Conservation (phyloP, 2,329 filamentous ascomycete genomes). For the Aspergillus sp. region DNA sequence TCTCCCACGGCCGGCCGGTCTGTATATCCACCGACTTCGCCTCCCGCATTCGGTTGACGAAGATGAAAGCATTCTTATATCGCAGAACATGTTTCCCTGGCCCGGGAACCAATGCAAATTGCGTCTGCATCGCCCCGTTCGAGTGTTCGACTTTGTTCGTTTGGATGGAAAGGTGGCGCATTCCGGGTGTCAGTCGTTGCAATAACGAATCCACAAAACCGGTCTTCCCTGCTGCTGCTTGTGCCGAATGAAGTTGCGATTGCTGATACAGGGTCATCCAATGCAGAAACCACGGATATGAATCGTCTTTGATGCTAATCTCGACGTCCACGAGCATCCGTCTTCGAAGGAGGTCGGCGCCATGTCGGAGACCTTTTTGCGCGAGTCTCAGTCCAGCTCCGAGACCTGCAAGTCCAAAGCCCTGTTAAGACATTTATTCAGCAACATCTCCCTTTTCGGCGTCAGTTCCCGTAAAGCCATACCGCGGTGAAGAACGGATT, state of each 20-base stretch:
- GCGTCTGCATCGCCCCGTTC: slow-evolving; percentile 63
- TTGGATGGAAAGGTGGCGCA: slow-evolving; percentile 58
- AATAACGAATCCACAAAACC: slow-evolving; percentile 46
- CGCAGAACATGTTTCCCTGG: slow-evolving; percentile 83
- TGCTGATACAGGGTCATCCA: slow-evolving; percentile 85
- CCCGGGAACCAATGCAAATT: slow-evolving; percentile 83
- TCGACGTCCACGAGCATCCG: slow-evolving; percentile 92
- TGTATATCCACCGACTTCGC: slow-evolving; percentile 67
- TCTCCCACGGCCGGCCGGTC: slow-evolving; percentile 88
- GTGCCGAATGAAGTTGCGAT: slow-evolving; percentile 49
- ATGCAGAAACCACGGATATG: slow-evolving; percentile 86
- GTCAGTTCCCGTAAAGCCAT: slow-evolving; percentile 8
- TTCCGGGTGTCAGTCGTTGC: slow-evolving; percentile 49
- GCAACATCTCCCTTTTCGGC: neutral
- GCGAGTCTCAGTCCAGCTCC: slow-evolving; percentile 74
- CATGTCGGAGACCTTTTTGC: slow-evolving; percentile 65
- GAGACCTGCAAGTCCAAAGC: slow-evolving; percentile 83
- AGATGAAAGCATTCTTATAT: slow-evolving; percentile 77
- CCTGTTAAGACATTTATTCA: slow-evolving; percentile 34
- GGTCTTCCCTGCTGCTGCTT: slow-evolving; percentile 35
- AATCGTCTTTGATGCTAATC: slow-evolving; percentile 86
- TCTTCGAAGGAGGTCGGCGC: slow-evolving; percentile 65
- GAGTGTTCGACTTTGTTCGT: slow-evolving; percentile 55
- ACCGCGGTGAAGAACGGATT: slow-evolving; percentile 47
- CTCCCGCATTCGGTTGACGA: slow-evolving; percentile 79